phyloP scores from a whole-genome alignment of 306 rosid genomes.

The Medicago ruthenica region DNA sequence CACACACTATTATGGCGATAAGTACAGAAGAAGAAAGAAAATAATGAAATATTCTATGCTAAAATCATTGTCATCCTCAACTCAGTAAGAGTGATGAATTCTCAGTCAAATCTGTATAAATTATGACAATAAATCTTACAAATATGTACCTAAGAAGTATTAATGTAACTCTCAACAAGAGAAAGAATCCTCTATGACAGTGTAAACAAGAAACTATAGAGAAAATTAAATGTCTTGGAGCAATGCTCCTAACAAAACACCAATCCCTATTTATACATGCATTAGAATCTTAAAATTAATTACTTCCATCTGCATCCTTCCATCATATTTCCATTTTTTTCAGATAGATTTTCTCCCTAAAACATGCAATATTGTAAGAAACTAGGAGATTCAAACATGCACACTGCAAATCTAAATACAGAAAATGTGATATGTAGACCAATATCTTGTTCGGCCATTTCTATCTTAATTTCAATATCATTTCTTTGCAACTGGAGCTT shows the following conservation, averaged over 20 bases:
- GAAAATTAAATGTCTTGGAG: background rate
- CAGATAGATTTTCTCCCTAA: constrained; percentile 69
- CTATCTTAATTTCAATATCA: constrained; percentile 79
- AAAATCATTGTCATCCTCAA: too few species aligned
- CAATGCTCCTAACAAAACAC: background rate
- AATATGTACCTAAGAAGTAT: background rate
- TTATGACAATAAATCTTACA: too few species aligned
- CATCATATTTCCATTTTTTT: too few species aligned
- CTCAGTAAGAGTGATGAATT: too few species aligned
- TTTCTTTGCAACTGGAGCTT: constrained; percentile 83
- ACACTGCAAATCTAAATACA: constrained; percentile 32
- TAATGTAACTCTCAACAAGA: background rate
- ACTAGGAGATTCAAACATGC: constrained; percentile 46
- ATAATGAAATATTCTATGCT: too few species aligned
- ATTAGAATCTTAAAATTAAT: too few species aligned
- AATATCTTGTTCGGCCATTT: constrained; percentile 85
- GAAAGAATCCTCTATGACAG: background rate
- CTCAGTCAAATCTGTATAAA: too few species aligned
- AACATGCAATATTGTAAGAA: constrained; percentile 46
- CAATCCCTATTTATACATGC: too few species aligned
- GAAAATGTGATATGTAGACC: constrained; percentile 54
- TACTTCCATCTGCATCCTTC: too few species aligned
- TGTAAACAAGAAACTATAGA: background rate
- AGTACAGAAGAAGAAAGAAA: too few species aligned
- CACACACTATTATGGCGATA: too few species aligned